Evolutionary conservation across 257 asterid genomes (phyloP), one percentile per base, ranked within the genome.

Genomic region (Penstemon barbatus): DNA sequence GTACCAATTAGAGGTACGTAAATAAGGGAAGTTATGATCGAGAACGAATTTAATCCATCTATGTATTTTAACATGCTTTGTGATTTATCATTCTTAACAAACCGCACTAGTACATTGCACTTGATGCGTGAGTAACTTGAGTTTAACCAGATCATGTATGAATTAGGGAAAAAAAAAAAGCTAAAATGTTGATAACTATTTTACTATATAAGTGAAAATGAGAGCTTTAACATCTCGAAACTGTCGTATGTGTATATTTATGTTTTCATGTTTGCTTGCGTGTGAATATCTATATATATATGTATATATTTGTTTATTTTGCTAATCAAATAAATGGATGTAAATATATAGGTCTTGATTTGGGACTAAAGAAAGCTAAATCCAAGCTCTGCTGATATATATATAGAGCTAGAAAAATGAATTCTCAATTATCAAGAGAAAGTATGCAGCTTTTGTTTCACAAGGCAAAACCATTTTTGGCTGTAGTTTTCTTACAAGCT

Each of bases 401-500:
- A 25, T 25, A 25, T 25, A 25, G 33, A 25, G 12, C 9, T 3
- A 5, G 36, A 8, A 37, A 44, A 59, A 72, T 77, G 79, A 68
- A 68, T 62, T 10, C 33, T 38, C 56, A 63, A 59, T 57, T 74
- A 33, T 9, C 67, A 33, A 74, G 61, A 8, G 81, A 73, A 53
- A 80, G 61, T 0, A 57, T 60, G 68, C 9, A 40, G 55, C 44
- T 67, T 19, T 9, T 78, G 13, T 79, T 79, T 50, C 65, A 66
- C 42, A 83, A 75, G 69, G 75, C 79, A 36, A 93, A 87, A 52
- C 97, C 99, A 3, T 90, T 90, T 68, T 41, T 89, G 5, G 99
- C 74, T 0, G 97, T 90, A 10, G 59, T 87, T 18, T 93, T 93
- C 71, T 71, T 93, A 52, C 99, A 93, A 74, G 90, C 87, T 12